These are phyloP conservation scores for Candida broadrunensis DNA, from an alignment of 805 yeast species.

Conservation along the genomic window DNA sequence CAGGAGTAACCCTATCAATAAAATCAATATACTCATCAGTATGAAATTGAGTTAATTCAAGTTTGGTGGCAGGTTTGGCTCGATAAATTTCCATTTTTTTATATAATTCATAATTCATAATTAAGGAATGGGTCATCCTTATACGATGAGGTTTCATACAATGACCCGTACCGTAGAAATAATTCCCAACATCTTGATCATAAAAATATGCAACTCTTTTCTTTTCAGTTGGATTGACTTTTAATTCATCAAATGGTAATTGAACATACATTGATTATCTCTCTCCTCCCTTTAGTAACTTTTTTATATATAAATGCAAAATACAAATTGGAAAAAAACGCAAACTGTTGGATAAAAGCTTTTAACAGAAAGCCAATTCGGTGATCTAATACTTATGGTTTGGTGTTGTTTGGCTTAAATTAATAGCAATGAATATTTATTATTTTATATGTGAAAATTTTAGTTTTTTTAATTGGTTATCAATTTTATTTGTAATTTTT, in stretches of 20 bases:
- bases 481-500: too few relatives aligned
- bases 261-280: slow-evolving; percentile 37
- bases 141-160: slow-evolving; percentile 99
- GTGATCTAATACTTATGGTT: too few relatives aligned
- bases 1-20: slow-evolving; percentile 86
- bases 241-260: slow-evolving; percentile 44
- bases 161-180: slow-evolving; percentile 97
- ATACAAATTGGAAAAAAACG: too few relatives aligned
- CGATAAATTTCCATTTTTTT: slow-evolving; percentile 96
- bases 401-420: too few relatives aligned
- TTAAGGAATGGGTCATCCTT: slow-evolving; percentile 96
- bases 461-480: too few relatives aligned
- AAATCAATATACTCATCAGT: slow-evolving; percentile 97
- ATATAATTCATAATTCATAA: slow-evolving; percentile 95
- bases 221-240: slow-evolving; percentile 36
- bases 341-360: too few relatives aligned
- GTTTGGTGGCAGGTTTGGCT: slow-evolving; percentile 96
- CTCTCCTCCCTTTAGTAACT: not conserved
- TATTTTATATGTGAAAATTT: too few relatives aligned
- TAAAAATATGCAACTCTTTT: slow-evolving; percentile 44
- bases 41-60: slow-evolving; percentile 97
- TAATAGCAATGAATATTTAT: too few relatives aligned
- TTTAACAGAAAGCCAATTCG: too few relatives aligned
- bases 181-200: slow-evolving; percentile 88
- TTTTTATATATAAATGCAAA: not conserved